Conservation (phyloP, 495 filamentous ascomycete species). For the Hypoxylon rickii region DNA sequence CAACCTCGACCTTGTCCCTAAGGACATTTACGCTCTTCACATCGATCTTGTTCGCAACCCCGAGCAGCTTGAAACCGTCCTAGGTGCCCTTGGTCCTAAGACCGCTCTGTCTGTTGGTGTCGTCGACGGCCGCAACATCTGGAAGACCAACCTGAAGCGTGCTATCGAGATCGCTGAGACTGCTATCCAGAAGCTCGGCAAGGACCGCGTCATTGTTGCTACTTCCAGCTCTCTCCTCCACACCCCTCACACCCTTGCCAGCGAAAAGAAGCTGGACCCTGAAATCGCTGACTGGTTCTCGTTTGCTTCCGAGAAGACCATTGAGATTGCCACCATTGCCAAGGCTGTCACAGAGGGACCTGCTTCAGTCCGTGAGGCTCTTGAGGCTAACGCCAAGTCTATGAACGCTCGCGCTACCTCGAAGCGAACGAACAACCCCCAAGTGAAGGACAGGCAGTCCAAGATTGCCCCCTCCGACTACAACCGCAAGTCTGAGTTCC, state of each 20-base stretch:
- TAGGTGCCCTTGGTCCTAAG: conserved; percentile 75
- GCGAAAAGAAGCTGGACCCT: conserved; percentile 92
- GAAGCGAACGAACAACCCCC: conserved; percentile 91
- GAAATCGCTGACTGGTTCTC: conserved; percentile 98
- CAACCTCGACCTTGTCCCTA: conserved; percentile 88
- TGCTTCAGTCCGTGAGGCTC: conserved; percentile 77
- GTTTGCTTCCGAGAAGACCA: conserved; percentile 92
- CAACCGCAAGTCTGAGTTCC: conserved; percentile 89
- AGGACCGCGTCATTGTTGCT: conserved; percentile 93
- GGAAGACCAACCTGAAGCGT: conserved; percentile 97
- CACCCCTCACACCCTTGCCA: conserved; percentile 94
- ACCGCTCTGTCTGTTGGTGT: conserved; percentile 92
- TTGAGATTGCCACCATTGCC: conserved; percentile 88
- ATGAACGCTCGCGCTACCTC: conserved; percentile 87
- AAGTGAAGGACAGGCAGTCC: conserved; percentile 92
- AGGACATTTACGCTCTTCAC: conserved; percentile 80
- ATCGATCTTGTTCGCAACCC: conserved; percentile 96
- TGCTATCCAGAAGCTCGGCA: conserved; percentile 89
- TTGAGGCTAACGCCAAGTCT: conserved; percentile 93
- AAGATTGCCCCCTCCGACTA: conserved; percentile 82
- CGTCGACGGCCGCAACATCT: conserved; percentile 99
- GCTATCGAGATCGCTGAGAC: conserved; percentile 87
- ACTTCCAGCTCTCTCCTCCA: conserved; percentile 97
- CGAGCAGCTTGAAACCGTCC: conserved; percentile 86
- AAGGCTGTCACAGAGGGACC: conserved; percentile 94